These are phyloP conservation scores for Phyllosticta capitalensis DNA, from an alignment of 2,329 filamentous ascomycete genomes.

Conservation along the genomic window DNA sequence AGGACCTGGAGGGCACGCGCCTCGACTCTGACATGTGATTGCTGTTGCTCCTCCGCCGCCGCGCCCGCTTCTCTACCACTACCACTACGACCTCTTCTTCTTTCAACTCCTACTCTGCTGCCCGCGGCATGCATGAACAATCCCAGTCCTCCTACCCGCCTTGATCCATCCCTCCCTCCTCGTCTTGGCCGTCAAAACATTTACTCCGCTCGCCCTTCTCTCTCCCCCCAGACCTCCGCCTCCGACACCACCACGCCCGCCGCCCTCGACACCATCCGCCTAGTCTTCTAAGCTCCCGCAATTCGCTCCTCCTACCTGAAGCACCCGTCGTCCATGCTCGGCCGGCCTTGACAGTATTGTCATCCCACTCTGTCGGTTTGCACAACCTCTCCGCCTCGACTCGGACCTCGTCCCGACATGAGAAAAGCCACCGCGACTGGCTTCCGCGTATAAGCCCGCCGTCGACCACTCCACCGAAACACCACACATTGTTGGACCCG, in stretches of 20 bases:
- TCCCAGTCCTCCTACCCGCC: not conserved
- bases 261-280: not conserved
- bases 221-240: not conserved
- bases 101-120: too few relatives aligned
- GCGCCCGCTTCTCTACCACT: not conserved
- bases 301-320: too few relatives aligned
- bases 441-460: not conserved
- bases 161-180: not conserved
- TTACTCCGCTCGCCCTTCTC: not conserved
- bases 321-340: not conserved
- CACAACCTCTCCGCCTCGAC: not conserved
- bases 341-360: not conserved
- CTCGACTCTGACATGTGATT: not conserved
- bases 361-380: not conserved
- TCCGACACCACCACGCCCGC: not conserved
- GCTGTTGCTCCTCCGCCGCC: too few relatives aligned
- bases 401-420: not conserved
- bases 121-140: not conserved
- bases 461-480: not conserved
- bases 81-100: not conserved
- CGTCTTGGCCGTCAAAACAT: not conserved
- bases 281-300: not conserved
- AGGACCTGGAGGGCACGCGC: too few relatives aligned
- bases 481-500: not conserved
- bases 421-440: not conserved